Evolutionary conservation across 2,329 filamentous ascomycete species (phyloP), one percentile per base, ranked within the genome.

Genomic region (Blastomyces parvus): DNA sequence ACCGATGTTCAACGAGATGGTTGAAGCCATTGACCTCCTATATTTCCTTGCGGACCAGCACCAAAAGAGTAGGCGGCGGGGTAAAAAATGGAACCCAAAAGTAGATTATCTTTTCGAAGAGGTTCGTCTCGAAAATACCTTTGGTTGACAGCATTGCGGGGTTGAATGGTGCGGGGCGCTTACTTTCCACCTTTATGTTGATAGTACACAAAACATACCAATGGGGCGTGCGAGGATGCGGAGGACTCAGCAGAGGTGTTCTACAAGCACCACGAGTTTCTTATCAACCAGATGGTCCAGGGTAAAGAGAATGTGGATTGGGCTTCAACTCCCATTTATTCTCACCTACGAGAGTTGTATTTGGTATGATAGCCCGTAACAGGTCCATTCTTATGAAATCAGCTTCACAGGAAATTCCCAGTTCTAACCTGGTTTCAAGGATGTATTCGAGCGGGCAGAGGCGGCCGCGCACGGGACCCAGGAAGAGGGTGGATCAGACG

Each of bases 31-130:
- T 44, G 79, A 83, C 66, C 69, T 86, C 64, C 74, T 86, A 9
- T 87, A 86, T 70, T 86, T 85, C 69, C 71, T 86, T 58, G 81
- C 80, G n/a, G 85, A 87, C 68, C 78, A 81, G 27, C 81, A 86
- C 67, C 72, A 75, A 59, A 77, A 76, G 66, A 75, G 74, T 67
- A 57, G 50, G 52, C 68, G 74, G 48, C 70, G 72, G 61, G 72
- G 70, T 53, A 70, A 68, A 65, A 67, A 69, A 62, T 68, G 72
- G 67, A 73, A 75, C 61, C 72, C 75, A 1, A 72, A 73, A 50
- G 69, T 77, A 50, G 74, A 76, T 52, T 72, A 73, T 62, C 68
- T 78, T 60, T 76, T 74, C 62, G 74, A 77, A 63, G 74, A 78
- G 71, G 76, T 78, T 57, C 64, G 73, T 69, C 36, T 55, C 17